These are phyloP conservation scores for Kwoniella heveanensis DNA, from an alignment of 768 basidiomycete genomes.

Conservation along the genomic window DNA sequence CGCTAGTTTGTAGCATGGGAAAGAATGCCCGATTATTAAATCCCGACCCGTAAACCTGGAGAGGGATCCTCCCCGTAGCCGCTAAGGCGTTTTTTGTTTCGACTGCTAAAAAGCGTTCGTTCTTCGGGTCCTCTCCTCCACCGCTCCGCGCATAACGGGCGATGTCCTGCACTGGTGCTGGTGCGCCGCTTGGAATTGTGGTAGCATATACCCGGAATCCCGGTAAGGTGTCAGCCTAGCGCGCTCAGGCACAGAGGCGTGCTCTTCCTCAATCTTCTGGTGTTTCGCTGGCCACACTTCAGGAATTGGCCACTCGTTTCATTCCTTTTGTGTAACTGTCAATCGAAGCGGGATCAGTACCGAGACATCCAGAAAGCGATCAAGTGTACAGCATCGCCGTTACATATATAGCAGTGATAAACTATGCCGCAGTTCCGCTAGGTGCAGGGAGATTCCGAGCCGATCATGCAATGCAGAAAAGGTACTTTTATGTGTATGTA, in stretches of 20 bases:
- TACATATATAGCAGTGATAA: neutral
- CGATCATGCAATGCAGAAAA: neutral
- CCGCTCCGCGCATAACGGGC: too few species aligned
- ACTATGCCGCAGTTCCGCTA: neutral
- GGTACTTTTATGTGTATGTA: neutral
- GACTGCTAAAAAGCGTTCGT: too few species aligned
- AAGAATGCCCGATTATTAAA: neutral
- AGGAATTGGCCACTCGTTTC: neutral
- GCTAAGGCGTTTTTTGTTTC: too few species aligned
- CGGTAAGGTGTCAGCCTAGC: neutral
- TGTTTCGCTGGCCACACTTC: neutral
- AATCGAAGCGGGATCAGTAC: neutral
- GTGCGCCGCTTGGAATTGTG: neutral
- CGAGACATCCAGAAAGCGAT: neutral
- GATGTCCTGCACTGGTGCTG: neutral
- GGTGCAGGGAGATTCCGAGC: neutral
- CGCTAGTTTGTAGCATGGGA: too few species aligned
- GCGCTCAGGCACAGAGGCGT: neutral
- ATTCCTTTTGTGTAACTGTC: neutral
- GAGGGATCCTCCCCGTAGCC: too few species aligned
- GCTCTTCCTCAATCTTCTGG: neutral
- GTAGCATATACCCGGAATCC: slow-evolving; percentile 3
- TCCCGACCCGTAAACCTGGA: too few species aligned
- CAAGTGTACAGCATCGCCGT: neutral
- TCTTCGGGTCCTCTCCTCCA: too few species aligned